These are phyloP conservation scores for Saccharomyces pastorianus DNA, from an alignment of 1,139 yeast species.

Conservation along the genomic window DNA sequence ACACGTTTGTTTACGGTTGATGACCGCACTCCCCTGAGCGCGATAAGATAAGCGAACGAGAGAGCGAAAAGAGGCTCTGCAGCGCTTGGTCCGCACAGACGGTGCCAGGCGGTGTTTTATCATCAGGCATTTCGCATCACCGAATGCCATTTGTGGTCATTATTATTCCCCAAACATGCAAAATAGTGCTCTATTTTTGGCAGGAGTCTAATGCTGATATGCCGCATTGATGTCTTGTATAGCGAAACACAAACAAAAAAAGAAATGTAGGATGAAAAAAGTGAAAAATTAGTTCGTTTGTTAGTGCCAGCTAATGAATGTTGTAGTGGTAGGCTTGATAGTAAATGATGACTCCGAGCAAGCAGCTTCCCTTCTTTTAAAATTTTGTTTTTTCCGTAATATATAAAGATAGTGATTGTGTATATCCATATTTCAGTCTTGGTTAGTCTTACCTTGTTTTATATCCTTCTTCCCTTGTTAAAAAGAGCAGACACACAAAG, in stretches of 20 bases:
- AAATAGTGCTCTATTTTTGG: background rate
- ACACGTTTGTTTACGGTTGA: background rate
- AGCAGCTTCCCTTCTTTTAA: background rate
- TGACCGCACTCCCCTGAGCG: background rate
- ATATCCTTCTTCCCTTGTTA: background rate
- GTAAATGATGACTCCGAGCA: background rate
- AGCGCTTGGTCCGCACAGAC: background rate
- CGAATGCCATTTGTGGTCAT: background rate
- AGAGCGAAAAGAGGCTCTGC: background rate
- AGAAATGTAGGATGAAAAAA: background rate
- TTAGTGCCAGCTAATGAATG: background rate
- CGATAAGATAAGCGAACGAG: background rate
- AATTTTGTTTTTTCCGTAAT: background rate
- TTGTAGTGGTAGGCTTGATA: background rate
- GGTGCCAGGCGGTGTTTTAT: background rate
- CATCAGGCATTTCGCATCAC: background rate
- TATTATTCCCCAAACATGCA: background rate
- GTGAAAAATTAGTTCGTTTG: background rate
- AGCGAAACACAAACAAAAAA: constrained; percentile 1
- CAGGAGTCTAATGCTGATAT: background rate
- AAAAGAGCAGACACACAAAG: background rate
- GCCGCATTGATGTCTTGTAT: background rate
- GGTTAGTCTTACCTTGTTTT: background rate
- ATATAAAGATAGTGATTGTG: background rate
- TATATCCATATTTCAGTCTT: background rate